Evolutionary conservation across 2,329 filamentous ascomycete genomes (phyloP).

Genomic region (Dendryphion nanum): DNA sequence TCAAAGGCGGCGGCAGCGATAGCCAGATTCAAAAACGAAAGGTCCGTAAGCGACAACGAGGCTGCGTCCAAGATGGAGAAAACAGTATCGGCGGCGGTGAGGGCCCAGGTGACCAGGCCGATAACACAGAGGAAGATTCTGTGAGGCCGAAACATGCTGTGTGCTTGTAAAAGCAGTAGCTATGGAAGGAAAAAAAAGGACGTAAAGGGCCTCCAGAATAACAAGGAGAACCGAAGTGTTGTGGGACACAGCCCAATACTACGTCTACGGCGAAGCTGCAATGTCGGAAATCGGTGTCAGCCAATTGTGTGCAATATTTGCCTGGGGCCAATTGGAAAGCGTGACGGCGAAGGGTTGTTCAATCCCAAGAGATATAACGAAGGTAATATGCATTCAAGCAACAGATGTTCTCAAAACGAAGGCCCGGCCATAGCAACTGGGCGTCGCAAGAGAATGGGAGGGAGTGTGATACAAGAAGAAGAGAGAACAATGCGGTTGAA

Average conservation of each 20-base stretch:
- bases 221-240: too few species aligned
- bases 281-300: slow-evolving; percentile 5
- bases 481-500: slow-evolving; percentile 18
- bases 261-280: slow-evolving; percentile 9
- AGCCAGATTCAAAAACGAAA: slow-evolving; percentile 25
- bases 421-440: slow-evolving; percentile 10
- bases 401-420: slow-evolving; percentile 4
- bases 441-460: background rate
- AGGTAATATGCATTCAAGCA: slow-evolving; percentile 3
- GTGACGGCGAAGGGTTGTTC: slow-evolving; percentile 8
- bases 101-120: slow-evolving; percentile 31
- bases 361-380: slow-evolving; percentile 6
- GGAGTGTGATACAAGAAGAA: too few species aligned
- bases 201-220: too few species aligned
- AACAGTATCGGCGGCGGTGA: slow-evolving; percentile 35
- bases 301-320: slow-evolving; percentile 4
- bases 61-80: slow-evolving; percentile 36
- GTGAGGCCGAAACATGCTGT: slow-evolving; percentile 23
- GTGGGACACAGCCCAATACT: too few species aligned
- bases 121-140: slow-evolving; percentile 32
- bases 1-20: slow-evolving; percentile 33
- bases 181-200: slow-evolving; percentile 3
- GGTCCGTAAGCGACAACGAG: slow-evolving; percentile 24
- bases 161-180: slow-evolving; percentile 11
- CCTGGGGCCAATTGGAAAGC: slow-evolving; percentile 7